Conservation (phyloP, 2,329 filamentous ascomycete genomes). For the Venturia nashicola region DNA sequence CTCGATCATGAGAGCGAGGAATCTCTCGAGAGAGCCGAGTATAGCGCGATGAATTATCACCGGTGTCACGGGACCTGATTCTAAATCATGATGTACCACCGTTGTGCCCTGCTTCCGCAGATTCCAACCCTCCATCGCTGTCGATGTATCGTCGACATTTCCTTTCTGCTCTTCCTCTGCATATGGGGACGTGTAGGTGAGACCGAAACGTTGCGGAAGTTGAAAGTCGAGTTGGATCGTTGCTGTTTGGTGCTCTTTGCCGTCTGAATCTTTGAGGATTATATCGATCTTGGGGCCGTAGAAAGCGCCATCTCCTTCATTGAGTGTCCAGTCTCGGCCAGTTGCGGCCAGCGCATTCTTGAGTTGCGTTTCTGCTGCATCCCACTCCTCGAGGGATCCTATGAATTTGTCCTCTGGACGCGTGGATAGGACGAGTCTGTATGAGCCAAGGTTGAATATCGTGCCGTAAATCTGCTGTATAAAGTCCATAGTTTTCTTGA, state of each 20-base stretch:
- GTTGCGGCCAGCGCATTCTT: constrained; percentile 49
- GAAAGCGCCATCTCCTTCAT: constrained; percentile 75
- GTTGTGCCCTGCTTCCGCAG: constrained; percentile 13
- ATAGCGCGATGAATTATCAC: constrained; percentile 80
- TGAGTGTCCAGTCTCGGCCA: constrained; percentile 59
- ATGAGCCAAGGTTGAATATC: constrained; percentile 58
- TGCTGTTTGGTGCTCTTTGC: constrained; percentile 79
- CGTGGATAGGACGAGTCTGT: constrained; percentile 67
- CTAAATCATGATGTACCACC: neutral
- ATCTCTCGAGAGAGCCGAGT: constrained; percentile 69
- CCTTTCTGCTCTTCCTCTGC: constrained; percentile 48
- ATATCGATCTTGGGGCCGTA: constrained; percentile 91
- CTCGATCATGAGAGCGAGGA: constrained; percentile 77
- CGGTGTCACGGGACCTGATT: constrained; percentile 51
- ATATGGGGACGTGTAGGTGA: constrained; percentile 61
- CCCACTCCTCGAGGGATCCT: constrained; percentile 58
- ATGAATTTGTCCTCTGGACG: constrained; percentile 67
- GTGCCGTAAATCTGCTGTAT: constrained; percentile 55
- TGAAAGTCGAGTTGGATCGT: constrained; percentile 88
- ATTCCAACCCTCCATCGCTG: constrained; percentile 14
- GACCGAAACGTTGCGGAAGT: constrained; percentile 66
- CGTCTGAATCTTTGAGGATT: constrained; percentile 64
- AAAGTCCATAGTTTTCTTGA: constrained; percentile 61
- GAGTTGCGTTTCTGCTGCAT: constrained; percentile 55
- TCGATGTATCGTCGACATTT: neutral